Evolutionary conservation across 2,329 filamentous ascomycete species (phyloP), one percentile per base, ranked within the genome.

Genomic region (Aspergillus sp.): DNA sequence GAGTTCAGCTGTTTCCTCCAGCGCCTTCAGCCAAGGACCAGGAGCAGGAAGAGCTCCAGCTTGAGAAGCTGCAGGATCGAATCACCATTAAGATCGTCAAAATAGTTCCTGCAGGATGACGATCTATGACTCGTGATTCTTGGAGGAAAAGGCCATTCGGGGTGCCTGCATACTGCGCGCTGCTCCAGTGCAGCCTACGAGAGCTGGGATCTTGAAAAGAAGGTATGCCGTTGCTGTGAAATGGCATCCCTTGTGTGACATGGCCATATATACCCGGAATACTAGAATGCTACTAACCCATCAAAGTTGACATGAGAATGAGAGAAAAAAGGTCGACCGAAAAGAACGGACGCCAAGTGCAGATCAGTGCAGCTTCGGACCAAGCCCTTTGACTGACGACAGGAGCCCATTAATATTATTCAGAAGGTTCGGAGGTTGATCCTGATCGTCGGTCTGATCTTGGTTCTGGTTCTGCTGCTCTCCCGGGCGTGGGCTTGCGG

Each of bases 21-120:
- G 4, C 8, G 27, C 27, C 27, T 31, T 31, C 27, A 31, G 27
- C 27, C 27, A 33, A 39, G 35, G 4, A 21, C 23, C 21, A 23
- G 8, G 23, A 23, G 31, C 8, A 19, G 17, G 6, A 33, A 40
- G 27, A 24, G 33, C 49, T 27, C n/a, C 46, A 37, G 46, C 46
- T 19, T 31, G 46, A 14, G 43, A 24, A 51, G 52, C 33, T 52
- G 51, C 50, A 57, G 40, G 55, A 56, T 27, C 50, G 24, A 48
- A 47, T 47, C 43, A 55, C 48, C 31, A 46, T 55, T 15, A 33
- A 31, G 46, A 52, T 52, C 27, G 33, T 6, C 21, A n/a, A 27
- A 57, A 57, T 60, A 60, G 55, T 57, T 55, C 35, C 55, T 60
- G 58, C 58, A 41, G 43, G 31, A 23, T 33, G 58, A 21, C 31